Evolutionary conservation across 2,329 filamentous ascomycete species (phyloP).

Genomic region (Fusarium duplospermum): DNA sequence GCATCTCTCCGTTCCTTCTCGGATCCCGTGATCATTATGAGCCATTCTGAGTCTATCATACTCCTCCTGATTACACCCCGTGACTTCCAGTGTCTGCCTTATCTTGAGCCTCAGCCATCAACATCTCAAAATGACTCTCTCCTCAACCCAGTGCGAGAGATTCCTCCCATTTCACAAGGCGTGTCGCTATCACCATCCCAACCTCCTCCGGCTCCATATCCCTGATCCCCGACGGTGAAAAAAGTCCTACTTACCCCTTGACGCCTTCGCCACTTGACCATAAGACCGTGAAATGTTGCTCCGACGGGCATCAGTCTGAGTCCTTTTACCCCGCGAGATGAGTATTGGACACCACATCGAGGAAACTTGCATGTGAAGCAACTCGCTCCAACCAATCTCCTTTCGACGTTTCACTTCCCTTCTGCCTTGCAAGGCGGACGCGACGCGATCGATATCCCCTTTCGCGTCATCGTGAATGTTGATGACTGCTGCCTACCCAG

Average conservation of each 20-base stretch:
- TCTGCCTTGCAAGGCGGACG: neutral
- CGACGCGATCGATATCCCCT: constrained; percentile 7
- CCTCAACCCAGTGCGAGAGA: constrained; percentile 25
- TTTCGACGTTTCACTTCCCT: constrained; percentile 3
- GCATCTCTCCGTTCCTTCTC: neutral
- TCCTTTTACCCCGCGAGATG: constrained; percentile 2
- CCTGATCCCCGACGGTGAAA: constrained; percentile 15
- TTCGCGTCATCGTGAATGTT: constrained; percentile 16
- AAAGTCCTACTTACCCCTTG: constrained; percentile 14
- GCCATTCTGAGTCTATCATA: neutral
- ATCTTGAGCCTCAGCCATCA: neutral
- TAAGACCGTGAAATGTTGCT: constrained; percentile 25
- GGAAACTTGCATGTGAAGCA: constrained; percentile 5
- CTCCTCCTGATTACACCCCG: neutral
- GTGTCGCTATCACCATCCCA: constrained; percentile 28
- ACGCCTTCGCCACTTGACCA: constrained; percentile 17
- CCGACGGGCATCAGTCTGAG: constrained; percentile 16
- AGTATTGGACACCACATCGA: constrained; percentile 12
- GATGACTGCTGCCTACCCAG: constrained; percentile 37
- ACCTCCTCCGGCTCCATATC: constrained; percentile 2
- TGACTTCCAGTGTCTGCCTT: constrained; percentile 4
- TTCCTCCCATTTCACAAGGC: constrained; percentile 6
- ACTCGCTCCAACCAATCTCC: constrained; percentile 3
- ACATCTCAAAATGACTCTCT: neutral
- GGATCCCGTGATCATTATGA: neutral